These are phyloP conservation scores for Saccharum officinarum DNA, from an alignment of 176 grass and related monocot species.

Conservation along the genomic window DNA sequence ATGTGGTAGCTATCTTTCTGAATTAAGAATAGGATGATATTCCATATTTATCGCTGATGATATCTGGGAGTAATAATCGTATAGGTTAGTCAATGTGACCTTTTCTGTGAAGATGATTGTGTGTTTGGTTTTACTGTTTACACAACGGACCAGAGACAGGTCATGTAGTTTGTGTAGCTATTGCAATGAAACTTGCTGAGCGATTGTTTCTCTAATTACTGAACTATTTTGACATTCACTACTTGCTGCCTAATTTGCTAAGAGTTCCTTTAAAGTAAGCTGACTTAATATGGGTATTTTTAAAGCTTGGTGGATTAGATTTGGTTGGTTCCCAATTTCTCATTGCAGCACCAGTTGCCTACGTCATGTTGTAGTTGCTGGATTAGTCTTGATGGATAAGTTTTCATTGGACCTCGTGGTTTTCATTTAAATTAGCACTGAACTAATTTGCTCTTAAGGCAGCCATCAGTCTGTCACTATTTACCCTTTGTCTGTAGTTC, in stretches of 20 bases:
- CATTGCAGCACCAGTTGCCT: slow-evolving; percentile 7
- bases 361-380: not conserved
- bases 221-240: not conserved
- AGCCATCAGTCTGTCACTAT: not conserved
- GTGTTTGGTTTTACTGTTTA: not conserved
- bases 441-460: slow-evolving; percentile 8
- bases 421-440: slow-evolving; percentile 24
- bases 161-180: not conserved
- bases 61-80: not conserved
- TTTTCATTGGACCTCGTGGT: slow-evolving; percentile 28
- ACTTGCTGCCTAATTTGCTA: not conserved
- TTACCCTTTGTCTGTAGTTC: slow-evolving; percentile 29
- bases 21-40: not conserved
- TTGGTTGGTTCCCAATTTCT: slow-evolving; percentile 24
- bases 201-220: not conserved
- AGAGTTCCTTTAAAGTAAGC: not conserved
- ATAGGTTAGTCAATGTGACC: not conserved
- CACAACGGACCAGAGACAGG: not conserved
- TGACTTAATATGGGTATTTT: slow-evolving; percentile 1
- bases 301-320: slow-evolving; percentile 27
- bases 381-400: slow-evolving; percentile 33
- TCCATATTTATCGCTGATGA: not conserved
- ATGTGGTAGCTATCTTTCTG: not conserved
- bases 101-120: not conserved
- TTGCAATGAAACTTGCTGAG: not conserved